Conservation (phyloP, 78 protist genomes). For the Paulinella micropora region DNA sequence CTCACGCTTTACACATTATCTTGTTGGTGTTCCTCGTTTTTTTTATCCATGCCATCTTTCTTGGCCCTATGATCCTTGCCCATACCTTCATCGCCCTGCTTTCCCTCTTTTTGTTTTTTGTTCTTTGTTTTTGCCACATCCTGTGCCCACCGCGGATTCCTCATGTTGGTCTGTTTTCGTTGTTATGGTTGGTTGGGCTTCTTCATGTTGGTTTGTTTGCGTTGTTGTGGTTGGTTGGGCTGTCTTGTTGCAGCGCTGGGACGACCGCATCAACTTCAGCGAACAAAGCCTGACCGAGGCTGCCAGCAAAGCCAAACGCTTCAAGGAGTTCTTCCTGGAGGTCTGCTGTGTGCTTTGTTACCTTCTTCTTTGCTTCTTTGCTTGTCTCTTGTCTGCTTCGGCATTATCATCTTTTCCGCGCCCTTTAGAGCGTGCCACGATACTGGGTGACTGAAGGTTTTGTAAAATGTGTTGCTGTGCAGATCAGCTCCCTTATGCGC, state of each 20-base stretch:
- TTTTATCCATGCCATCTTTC: not conserved
- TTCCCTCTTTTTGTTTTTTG: not conserved
- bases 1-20: constrained; percentile 31
- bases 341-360: constrained; percentile 37
- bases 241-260: not conserved
- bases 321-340: constrained; percentile 70
- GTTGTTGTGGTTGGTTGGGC: not conserved
- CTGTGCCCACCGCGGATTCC: not conserved
- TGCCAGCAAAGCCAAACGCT: constrained; percentile 32
- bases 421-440: not conserved
- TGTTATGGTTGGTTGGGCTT: no score
- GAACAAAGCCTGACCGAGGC: not conserved
- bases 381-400: not conserved
- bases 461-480: not conserved
- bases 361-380: no score
- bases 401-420: not conserved
- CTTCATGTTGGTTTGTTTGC: no score
- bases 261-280: not conserved
- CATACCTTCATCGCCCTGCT: not conserved
- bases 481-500: not conserved
- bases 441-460: not conserved
- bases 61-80: not conserved
- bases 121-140: not conserved
- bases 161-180: no score
- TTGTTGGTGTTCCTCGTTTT: not conserved